Evolutionary conservation across 2,329 filamentous ascomycete species (phyloP), one percentile per base, ranked within the genome.

Genomic region (Epichloe sylvatica): DNA sequence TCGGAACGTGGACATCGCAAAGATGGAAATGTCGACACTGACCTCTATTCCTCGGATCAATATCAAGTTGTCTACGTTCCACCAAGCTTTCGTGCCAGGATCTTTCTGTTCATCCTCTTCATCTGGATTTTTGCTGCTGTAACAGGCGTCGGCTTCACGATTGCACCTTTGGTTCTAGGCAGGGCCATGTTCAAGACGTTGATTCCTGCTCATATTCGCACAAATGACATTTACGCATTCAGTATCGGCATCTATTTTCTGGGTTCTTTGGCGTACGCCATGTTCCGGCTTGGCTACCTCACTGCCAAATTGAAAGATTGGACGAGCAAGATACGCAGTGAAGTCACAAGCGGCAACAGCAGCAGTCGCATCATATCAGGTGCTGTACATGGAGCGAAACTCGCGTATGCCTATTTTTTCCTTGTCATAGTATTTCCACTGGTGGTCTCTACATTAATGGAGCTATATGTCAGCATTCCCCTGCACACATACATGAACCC

Each of bases 221-320:
- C 91, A 61, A 98, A 97, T 65, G 92, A 98, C 64, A 85, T 98
- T 25, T 97, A 98, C 60, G 91, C 92, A 12, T 95, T 96, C 64
- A 94, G 88, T 47, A 81, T 92, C 33, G 92, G 92, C 13, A 76
- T 94, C 39, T 95, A 94, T 62, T 71, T 88, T 25, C 72, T 95
- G 4, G 87, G 86, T 11, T 80, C 78, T 4, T 60, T 78, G 1
- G 69, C 77, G 3, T 94, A 90, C 62, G 66, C 76, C 40, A 56
- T 75, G 30, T 69, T 80, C 55, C 77, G 82, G 61, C 56, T 73
- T 17, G 68, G 64, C 12, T 58, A 62, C 56, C 64, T 75, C 17
- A 60, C 62, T 39, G 42, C 49, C 12, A 66, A 62, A 39, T 52
- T 64, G 37, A 62, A 53, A 52, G 57, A 54, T 4, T 72, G 64